A percentile compares a stretch with the other conserved stretches of the same genome.
These are phyloP conservation scores for Puccinia triticina DNA, from an alignment of 1,284 basidiomycete species.

Conservation along the genomic window DNA sequence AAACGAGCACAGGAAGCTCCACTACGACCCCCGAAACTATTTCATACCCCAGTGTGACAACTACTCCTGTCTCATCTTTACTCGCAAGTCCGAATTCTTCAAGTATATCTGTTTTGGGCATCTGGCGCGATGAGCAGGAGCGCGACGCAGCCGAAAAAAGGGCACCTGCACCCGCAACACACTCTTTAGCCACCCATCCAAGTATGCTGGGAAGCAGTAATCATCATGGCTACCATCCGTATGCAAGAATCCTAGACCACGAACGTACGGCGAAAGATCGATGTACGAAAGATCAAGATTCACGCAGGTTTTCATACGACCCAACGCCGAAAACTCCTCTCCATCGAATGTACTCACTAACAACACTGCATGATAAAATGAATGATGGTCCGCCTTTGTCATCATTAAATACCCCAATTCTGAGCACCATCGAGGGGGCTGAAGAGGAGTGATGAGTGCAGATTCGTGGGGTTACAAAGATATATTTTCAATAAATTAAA, in stretches of 20 bases:
- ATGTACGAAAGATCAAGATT: slow-evolving; percentile 29
- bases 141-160: slow-evolving; percentile 26
- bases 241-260: slow-evolving; percentile 17
- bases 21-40: background rate
- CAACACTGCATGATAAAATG: background rate
- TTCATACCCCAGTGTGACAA: slow-evolving; percentile 2
- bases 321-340: slow-evolving; percentile 30
- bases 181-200: background rate
- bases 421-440: background rate
- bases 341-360: slow-evolving; percentile 9
- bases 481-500: background rate
- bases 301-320: slow-evolving; percentile 33
- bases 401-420: background rate
- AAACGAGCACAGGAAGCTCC: background rate
- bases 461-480: no score
- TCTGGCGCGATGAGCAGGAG: slow-evolving; percentile 28
- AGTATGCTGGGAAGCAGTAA: background rate
- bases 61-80: slow-evolving; percentile 12
- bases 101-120: slow-evolving; percentile 11
- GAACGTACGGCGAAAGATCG: slow-evolving; percentile 24
- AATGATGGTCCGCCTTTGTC: slow-evolving; percentile 18
- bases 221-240: slow-evolving; percentile 46
- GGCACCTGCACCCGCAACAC: background rate
- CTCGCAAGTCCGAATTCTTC: slow-evolving; percentile 14
- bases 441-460: background rate